Base-by-base conservation (phyloP, 495 filamentous ascomycete species). In the Lindgomyces ingoldianus region DNA sequence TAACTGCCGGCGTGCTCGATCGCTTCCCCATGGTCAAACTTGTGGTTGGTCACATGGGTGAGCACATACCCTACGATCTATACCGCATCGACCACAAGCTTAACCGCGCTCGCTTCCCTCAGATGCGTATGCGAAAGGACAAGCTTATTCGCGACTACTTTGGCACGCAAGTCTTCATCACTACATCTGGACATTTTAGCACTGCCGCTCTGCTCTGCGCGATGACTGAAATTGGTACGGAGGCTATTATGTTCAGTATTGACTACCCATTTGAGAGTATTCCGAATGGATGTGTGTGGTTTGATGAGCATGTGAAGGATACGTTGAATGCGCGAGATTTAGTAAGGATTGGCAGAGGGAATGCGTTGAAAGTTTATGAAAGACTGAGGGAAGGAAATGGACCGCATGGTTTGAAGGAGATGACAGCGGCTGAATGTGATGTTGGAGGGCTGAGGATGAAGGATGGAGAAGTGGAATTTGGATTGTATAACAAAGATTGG, bases 41-140 rank as follows among this genome's bases (percentile, higher is more conserved):
- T 27, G 81, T 89, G 54, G 72, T 89, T n/a, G 85, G 86, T 2
- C 87, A 89, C 70, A 76, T 87, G 68, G 87, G 87, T 8, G 85
- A 89, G 73, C 79, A 83, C 60, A 73, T 88, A 14, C 86, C 86
- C 0, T 87, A 86, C 64, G 84, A 87, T 71, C 74, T 89, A 60
- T 83, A 83, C 72, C 79, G 86, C 11, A 83, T 85, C 42, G 74
- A 80, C 48, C 84, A 87, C 72, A 87, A 84, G 84, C 79, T 60
- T 21, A 57, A 68, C 53, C 50, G 55, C 6, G 62, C 55, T 1
- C 53, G 55, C 1, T 62, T 63, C 39, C 60, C 50, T 1, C 19
- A 56, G 2, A 61, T 61, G 64, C 14, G 27, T 0, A 61, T 56
- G 64, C 47, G 50, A 4, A 62, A 67, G 36, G 64, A 62, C 27